Percentiles rank a stretch among this genome's conserved stretches.
phyloP scores from a whole-genome alignment of 169 alveolate species.

The Plasmodium relictum region DNA sequence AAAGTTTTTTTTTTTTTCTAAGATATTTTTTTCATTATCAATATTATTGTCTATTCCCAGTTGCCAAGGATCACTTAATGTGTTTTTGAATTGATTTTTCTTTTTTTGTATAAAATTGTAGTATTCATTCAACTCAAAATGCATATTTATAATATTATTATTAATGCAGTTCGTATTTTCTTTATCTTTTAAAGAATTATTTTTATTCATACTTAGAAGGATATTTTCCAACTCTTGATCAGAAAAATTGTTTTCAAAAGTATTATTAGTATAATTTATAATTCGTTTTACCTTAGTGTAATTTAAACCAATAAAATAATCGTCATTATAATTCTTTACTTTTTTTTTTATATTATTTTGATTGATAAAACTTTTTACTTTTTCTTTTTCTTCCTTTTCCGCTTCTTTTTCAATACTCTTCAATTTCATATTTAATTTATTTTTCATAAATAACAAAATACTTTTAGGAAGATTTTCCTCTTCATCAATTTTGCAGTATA shows the following conservation, averaged over 20 bases:
- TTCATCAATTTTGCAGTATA: slow-evolving; percentile 34
- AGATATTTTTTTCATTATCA: not conserved
- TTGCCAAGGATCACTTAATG: slow-evolving; percentile 43
- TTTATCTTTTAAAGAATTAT: not conserved
- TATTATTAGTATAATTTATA: slow-evolving; percentile 12
- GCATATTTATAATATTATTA: slow-evolving; percentile 6
- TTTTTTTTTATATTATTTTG: not conserved
- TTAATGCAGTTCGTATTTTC: slow-evolving; percentile 1
- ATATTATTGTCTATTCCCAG: slow-evolving; percentile 14
- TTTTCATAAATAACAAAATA: slow-evolving; percentile 5
- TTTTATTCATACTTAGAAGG: not conserved
- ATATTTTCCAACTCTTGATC: slow-evolving; percentile 21
- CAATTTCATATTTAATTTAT: slow-evolving; percentile 10
- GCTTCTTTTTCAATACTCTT: slow-evolving; percentile 13
- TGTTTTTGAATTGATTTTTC: slow-evolving; percentile 26
- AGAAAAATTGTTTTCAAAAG: not conserved
- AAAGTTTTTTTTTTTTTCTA: not conserved
- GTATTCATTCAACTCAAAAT: slow-evolving; percentile 2
- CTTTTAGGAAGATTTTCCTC: slow-evolving; percentile 12
- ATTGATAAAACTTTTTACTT: not conserved
- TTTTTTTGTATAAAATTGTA: slow-evolving; percentile 12
- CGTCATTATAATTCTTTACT: not conserved
- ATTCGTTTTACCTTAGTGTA: slow-evolving; percentile 7
- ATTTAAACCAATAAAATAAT: slow-evolving; percentile 5
- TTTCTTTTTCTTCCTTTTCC: not conserved